phyloP scores from a whole-genome alignment of 805 yeast species.

The Maudiozyma saulgeensis region DNA sequence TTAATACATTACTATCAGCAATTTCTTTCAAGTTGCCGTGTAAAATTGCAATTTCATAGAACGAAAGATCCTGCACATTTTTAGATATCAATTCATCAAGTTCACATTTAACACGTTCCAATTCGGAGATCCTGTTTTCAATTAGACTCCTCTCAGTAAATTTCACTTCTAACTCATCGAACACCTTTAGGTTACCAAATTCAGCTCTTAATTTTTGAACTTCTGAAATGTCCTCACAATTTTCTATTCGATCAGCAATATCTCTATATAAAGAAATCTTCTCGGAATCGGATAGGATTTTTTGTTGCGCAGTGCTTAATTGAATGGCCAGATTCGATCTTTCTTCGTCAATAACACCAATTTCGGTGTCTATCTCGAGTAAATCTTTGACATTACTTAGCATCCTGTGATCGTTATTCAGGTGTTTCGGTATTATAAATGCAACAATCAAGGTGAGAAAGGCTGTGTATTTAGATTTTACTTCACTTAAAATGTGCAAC shows the following conservation, averaged over 20 bases:
- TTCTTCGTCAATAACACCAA: constrained; percentile 17
- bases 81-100: constrained; percentile 1
- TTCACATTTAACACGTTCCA: constrained; percentile 1
- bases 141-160: constrained; percentile 6
- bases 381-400: constrained; percentile 20
- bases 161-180: constrained; percentile 10
- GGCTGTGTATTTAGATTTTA: too few relatives aligned
- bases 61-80: constrained; percentile 1
- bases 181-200: constrained; percentile 19
- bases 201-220: constrained; percentile 11
- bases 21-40: constrained; percentile 3
- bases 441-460: neutral
- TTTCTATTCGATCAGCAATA: constrained; percentile 15
- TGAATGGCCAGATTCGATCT: constrained; percentile 16
- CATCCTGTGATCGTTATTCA: constrained; percentile 2
- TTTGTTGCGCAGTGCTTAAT: constrained; percentile 10
- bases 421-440: neutral
- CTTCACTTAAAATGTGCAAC: too few relatives aligned
- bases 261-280: neutral
- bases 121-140: constrained; percentile 2
- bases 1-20: neutral
- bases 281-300: constrained; percentile 2
- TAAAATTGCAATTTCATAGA: constrained; percentile 5
- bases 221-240: constrained; percentile 9
- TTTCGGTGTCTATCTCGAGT: constrained; percentile 17